Evolutionary conservation across 108 stramenopile genomes (phyloP), one percentile per base, ranked within the genome.

Genomic region (Skeletonema potamos): DNA sequence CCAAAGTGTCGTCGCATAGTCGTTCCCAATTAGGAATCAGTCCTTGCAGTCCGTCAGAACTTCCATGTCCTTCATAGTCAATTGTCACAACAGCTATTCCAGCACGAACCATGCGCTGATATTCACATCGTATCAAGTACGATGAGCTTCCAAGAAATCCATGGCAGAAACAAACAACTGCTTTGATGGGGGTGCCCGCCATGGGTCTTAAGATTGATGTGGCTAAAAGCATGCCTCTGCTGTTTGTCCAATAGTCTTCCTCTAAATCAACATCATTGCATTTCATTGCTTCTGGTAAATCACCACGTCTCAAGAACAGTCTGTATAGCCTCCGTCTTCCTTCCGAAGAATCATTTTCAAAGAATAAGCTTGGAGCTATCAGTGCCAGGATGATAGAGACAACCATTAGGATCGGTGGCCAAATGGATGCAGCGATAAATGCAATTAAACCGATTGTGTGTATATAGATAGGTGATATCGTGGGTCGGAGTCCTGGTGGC

Each of bases 61-160:
- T 41, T 3, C 88, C 88, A 67, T 89, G 85, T 0, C 88, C 88
- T 68, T 89, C 88, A 63, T 84, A 84, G 24, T 86, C 88, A 44
- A 86, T 75, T 18, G 68, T 70, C 10, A 85, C 71, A 1, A 88
- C 62, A 26, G 85, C 87, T 66, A 87, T 82, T n/a, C 85, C 85
- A 29, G 62, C 43, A 9, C 73, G 64, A 2, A 82, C 82, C 54
- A 85, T 62, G 2, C 74, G 46, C 22, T 69, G 59, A 58, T 79
- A 81, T 56, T 82, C 77, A 20, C 55, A 63, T 2, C 63, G 62
- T 61, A 82, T 86, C 57, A 74, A 54, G 54, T 71, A 86, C 34
- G 68, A 46, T 13, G 76, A 64, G 60, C 81, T 83, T 26, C 85
- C 87, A 20, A 66, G 64, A 63, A 85, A 88, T 54, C 85, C 85